A percentile compares a stretch with the other conserved stretches of the same genome.
phyloP scores from a whole-genome alignment of 768 basidiomycete genomes.

The Tulasnella sp. region DNA sequence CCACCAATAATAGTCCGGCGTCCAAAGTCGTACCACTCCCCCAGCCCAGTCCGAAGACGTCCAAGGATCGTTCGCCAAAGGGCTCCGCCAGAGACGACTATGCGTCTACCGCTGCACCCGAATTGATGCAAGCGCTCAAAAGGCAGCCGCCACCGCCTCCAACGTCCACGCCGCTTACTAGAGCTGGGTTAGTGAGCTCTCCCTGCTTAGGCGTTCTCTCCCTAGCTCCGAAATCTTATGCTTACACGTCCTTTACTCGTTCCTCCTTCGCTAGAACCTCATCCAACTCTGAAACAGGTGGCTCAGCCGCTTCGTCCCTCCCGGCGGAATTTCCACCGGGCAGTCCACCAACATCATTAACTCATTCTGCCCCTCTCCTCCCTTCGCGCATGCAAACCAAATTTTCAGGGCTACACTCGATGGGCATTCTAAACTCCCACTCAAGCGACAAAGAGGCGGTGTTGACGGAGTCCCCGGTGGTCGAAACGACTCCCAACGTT shows the following conservation, averaged over 20 bases:
- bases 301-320: not conserved
- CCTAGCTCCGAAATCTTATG: not conserved
- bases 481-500: not conserved
- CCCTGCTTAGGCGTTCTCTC: not conserved
- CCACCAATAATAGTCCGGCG: not conserved
- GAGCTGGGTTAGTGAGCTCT: not conserved
- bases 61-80: not conserved
- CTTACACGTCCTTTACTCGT: not conserved
- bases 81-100: not conserved
- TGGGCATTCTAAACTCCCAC: not conserved
- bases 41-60: not conserved
- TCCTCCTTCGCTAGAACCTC: not conserved
- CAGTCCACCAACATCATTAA: not conserved
- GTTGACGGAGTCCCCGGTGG: not conserved
- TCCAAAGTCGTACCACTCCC: constrained; percentile 16
- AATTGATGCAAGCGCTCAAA: constrained; percentile 1
- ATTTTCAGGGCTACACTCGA: not conserved
- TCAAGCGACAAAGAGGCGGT: not conserved
- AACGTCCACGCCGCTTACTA: not conserved
- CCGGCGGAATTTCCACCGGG: not conserved
- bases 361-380: not conserved
- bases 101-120: not conserved
- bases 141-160: not conserved
- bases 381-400: not conserved
- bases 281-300: not conserved